Percentiles rank a stretch among this genome's conserved stretches.
These are phyloP conservation scores for Neurospora sp. DNA, from an alignment of 495 filamentous ascomycete species.

Conservation along the genomic window DNA sequence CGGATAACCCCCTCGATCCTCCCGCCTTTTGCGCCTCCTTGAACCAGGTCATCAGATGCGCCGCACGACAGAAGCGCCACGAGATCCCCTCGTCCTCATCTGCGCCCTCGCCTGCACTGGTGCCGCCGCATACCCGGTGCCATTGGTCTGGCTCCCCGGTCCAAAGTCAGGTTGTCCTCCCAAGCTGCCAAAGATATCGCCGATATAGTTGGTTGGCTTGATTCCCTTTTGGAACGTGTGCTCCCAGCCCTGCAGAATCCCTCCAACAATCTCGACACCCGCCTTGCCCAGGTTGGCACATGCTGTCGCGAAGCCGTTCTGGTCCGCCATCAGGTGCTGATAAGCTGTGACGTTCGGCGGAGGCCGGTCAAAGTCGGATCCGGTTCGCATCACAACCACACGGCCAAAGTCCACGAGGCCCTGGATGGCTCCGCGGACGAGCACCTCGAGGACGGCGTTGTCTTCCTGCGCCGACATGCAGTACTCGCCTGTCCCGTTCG, in stretches of 20 bases:
- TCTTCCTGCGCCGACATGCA: constrained; percentile 69
- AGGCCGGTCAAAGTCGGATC: constrained; percentile 61
- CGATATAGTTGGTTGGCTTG: constrained; percentile 57
- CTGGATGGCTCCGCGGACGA: constrained; percentile 47
- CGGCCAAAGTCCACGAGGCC: constrained; percentile 55
- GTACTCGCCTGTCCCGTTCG: constrained; percentile 58
- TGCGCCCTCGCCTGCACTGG: background rate
- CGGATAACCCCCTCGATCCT: too few species aligned
- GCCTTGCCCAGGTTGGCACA: constrained; percentile 58
- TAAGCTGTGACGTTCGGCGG: constrained; percentile 44
- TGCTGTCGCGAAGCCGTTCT: constrained; percentile 49
- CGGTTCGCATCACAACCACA: constrained; percentile 65
- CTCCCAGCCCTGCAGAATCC: constrained; percentile 53
- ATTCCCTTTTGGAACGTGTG: constrained; percentile 47
- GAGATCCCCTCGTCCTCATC: background rate
- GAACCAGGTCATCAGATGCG: background rate
- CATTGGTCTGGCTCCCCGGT: constrained; percentile 32
- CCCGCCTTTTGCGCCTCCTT: too few species aligned
- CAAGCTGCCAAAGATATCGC: constrained; percentile 59
- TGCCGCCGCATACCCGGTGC: constrained; percentile 6
- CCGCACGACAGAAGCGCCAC: background rate
- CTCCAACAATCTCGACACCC: constrained; percentile 55
- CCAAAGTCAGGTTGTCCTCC: constrained; percentile 61
- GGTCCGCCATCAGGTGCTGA: constrained; percentile 49
- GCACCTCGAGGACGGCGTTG: constrained; percentile 57